Evolutionary conservation across 176 grass and related monocot species (phyloP), one percentile per base, ranked within the genome.

Genomic region (Musa beccarii): DNA sequence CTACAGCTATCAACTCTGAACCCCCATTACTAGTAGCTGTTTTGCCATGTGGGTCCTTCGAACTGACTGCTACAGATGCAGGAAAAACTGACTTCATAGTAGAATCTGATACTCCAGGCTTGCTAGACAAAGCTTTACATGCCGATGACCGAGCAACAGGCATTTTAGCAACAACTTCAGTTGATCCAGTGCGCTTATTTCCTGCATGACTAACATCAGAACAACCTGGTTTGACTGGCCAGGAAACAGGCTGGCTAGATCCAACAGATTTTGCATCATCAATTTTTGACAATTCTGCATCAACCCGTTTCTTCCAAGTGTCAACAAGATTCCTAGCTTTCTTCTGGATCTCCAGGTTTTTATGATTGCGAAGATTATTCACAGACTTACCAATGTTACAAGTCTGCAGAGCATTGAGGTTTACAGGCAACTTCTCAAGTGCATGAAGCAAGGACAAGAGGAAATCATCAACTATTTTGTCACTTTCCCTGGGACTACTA

Each of bases 231-330:
- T 91, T 91, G 61, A 69, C 89, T 66, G 85, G 16, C 85, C 85
- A 91, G 63, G 80, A 70, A 59, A 82, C 80, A 82, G 83, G 63
- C 55, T 87, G 85, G 52, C 85, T 78, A 51, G 85, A 81, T 61
- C 79, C 80, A 29, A 85, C 49, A 83, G 25, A 67, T 72, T 85
- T 91, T 13, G 4, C 63, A 80, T 91, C 89, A 83, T 19, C 83
- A 16, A 71, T 80, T 77, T 87, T 91, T 9, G 68, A n/a, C 80
- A 91, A 85, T 84, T 91, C 89, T 70, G 80, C 85, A 21, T 83
- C 89, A 56, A 91, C 89, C 67, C 89, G 89, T 75, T 91, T 91
- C 70, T 91, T 91, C 89, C 89, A 91, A 76, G 81, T 91, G 13
- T 91, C 89, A 78, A 91, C 85, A 79, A 91, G 85, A 72, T 80